Conservation (phyloP, 1,139 yeast genomes). For the Groenewaldozyma auringiensis region DNA sequence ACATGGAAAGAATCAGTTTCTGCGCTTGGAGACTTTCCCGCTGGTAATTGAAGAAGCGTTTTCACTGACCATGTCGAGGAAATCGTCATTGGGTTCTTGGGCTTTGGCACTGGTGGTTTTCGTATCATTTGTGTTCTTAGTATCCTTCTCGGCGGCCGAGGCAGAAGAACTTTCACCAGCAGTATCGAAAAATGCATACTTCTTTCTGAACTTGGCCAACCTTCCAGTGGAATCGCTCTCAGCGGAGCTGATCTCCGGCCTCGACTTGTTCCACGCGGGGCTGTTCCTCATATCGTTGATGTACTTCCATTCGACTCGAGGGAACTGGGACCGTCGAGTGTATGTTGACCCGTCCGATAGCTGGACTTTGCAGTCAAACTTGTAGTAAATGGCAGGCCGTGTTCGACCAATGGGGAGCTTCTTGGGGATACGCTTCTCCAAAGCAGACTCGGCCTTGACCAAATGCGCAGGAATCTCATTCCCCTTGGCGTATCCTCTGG, state of each 20-base stretch:
- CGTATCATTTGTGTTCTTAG: background rate
- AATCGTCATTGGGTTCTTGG: background rate
- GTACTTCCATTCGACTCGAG: slow-evolving; percentile 79
- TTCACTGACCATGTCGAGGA: slow-evolving; percentile 2
- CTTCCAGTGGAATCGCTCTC: slow-evolving; percentile 84
- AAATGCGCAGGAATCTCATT: background rate
- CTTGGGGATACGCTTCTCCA: slow-evolving; percentile 19
- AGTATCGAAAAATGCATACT: slow-evolving; percentile 43
- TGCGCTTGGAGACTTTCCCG: background rate
- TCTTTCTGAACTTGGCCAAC: slow-evolving; percentile 75
- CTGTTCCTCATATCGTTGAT: slow-evolving; percentile 83
- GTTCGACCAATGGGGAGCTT: slow-evolving; percentile 60
- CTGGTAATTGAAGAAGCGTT: background rate
- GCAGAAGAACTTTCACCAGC: slow-evolving; percentile 21
- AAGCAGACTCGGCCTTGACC: background rate
- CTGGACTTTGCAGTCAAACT: slow-evolving; percentile 80
- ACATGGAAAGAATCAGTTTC: background rate
- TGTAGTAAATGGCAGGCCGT: slow-evolving; percentile 86
- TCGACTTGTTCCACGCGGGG: slow-evolving; percentile 79
- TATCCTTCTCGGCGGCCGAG: slow-evolving; percentile 25
- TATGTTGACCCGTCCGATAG: slow-evolving; percentile 90
- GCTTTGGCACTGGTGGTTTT: background rate
- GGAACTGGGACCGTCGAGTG: slow-evolving; percentile 75
- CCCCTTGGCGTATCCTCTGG: background rate
- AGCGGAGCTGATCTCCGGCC: slow-evolving; percentile 63